phyloP scores from a whole-genome alignment of 1,139 yeast genomes.

The Hansenula sp. region DNA sequence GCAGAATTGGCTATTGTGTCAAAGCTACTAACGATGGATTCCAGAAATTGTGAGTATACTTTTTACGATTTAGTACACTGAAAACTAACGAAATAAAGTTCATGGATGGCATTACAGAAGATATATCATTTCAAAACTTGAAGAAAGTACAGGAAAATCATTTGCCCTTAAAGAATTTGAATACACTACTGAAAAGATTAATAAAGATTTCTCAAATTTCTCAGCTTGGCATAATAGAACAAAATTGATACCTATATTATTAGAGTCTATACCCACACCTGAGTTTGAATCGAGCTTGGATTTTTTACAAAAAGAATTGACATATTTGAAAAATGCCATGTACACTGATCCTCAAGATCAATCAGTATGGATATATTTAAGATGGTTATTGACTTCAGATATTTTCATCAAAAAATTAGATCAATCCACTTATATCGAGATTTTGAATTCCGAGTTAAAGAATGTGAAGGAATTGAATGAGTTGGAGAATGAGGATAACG shows the following conservation, averaged over 20 bases:
- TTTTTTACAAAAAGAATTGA: constrained; percentile 56
- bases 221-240: constrained; percentile 96
- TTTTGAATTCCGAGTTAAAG: constrained; percentile 36
- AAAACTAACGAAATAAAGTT: constrained; percentile 13
- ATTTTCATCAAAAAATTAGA: constrained; percentile 34
- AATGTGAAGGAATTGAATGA: constrained; percentile 52
- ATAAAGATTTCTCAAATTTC: constrained; percentile 81
- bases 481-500: constrained; percentile 55
- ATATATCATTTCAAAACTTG: constrained; percentile 53
- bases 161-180: constrained; percentile 52
- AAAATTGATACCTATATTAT: constrained; percentile 55
- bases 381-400: constrained; percentile 69
- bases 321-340: constrained; percentile 74
- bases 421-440: constrained; percentile 23
- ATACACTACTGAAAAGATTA: constrained; percentile 76
- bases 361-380: constrained; percentile 84
- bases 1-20: constrained; percentile 66
- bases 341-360: constrained; percentile 94
- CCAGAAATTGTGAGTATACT: constrained; percentile 50
- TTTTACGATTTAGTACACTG: too few relatives aligned
- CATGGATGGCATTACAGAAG: constrained; percentile 97
- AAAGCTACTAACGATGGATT: constrained; percentile 64
- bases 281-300: constrained; percentile 24
- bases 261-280: constrained; percentile 26
- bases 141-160: constrained; percentile 28